phyloP scores from a whole-genome alignment of 176 grass and related monocot genomes.

The Lolium perenne region DNA sequence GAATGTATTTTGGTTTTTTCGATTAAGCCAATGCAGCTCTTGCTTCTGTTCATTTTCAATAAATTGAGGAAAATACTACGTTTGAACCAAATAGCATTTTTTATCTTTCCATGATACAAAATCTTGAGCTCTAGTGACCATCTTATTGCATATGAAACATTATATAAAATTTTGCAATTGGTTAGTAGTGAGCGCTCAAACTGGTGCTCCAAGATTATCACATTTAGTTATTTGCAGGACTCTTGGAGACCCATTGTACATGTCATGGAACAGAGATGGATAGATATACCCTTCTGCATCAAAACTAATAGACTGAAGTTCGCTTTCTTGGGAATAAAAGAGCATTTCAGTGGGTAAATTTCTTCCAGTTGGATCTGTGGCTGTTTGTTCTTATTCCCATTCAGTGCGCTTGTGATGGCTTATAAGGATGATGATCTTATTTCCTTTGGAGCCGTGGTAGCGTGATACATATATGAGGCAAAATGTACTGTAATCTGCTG shows the following conservation, averaged over 20 bases:
- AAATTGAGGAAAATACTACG: not conserved
- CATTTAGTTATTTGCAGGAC: constrained; percentile 66
- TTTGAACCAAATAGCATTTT: not conserved
- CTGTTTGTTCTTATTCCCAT: constrained; percentile 28
- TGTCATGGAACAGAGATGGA: constrained; percentile 91
- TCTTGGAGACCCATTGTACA: constrained; percentile 80
- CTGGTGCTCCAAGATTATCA: constrained; percentile 10
- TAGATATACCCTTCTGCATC: constrained; percentile 37
- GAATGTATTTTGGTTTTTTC: not conserved
- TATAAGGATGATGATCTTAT: constrained; percentile 18
- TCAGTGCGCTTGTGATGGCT: constrained; percentile 18
- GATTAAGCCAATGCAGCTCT: constrained; percentile 3
- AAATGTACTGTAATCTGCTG: constrained; percentile 8
- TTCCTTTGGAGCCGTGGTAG: not conserved
- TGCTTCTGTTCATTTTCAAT: constrained; percentile 14
- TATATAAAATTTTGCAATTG: constrained; percentile 23
- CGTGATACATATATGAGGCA: constrained; percentile 19
- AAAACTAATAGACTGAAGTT: constrained; percentile 44
- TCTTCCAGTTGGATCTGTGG: constrained; percentile 21
- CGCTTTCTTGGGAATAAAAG: constrained; percentile 22
- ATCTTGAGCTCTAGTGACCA: constrained; percentile 16
- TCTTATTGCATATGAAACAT: not conserved
- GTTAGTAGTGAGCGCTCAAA: constrained; percentile 3
- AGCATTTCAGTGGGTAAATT: constrained; percentile 37
- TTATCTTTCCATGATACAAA: not conserved